These are phyloP conservation scores for Arthrobotrys musiformis DNA, from an alignment of 2,329 filamentous ascomycete genomes.

Conservation along the genomic window DNA sequence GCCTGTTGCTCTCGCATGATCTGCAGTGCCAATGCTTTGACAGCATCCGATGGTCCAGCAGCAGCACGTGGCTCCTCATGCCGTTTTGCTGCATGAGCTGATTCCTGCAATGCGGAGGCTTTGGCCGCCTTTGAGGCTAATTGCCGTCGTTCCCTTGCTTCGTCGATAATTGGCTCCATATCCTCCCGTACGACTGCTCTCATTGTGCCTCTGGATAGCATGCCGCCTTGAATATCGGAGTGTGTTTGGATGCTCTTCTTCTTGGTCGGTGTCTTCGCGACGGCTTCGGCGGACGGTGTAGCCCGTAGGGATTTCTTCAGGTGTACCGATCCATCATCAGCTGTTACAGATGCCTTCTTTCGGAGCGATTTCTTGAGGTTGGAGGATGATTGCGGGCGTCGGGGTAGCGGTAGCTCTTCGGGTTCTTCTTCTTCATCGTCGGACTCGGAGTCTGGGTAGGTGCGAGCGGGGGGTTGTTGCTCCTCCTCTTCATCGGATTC, in stretches of 20 bases:
- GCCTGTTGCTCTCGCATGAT: conserved; percentile 51
- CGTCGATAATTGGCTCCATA: conserved; percentile 40
- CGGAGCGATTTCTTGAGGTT: conserved; percentile 44
- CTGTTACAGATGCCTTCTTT: background rate
- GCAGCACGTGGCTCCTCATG: conserved; percentile 3
- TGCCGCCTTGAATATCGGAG: conserved; percentile 52
- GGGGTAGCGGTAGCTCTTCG: background rate
- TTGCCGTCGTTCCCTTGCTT: conserved; percentile 20
- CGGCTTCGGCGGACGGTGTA: conserved; percentile 10
- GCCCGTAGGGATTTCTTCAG: conserved; percentile 43
- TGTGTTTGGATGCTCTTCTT: conserved; percentile 44
- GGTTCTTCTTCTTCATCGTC: conserved; percentile 19
- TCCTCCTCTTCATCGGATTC: conserved; percentile 35
- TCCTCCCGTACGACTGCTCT: conserved; percentile 33
- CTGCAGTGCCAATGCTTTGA: conserved; percentile 43
- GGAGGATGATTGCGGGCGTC: background rate
- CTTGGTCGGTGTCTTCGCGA: conserved; percentile 20
- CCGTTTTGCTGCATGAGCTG: conserved; percentile 1
- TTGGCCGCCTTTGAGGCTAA: background rate
- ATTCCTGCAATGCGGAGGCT: conserved; percentile 9
- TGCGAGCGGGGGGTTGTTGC: background rate
- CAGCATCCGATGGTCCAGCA: conserved; percentile 40
- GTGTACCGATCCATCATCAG: conserved; percentile 3
- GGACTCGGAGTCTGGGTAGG: background rate
- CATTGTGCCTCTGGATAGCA: conserved; percentile 46